A percentile compares a stretch with the other conserved stretches of the same genome.
Evolutionary conservation across 768 basidiomycete species (phyloP).

Genomic region (Mycena haematopus): DNA sequence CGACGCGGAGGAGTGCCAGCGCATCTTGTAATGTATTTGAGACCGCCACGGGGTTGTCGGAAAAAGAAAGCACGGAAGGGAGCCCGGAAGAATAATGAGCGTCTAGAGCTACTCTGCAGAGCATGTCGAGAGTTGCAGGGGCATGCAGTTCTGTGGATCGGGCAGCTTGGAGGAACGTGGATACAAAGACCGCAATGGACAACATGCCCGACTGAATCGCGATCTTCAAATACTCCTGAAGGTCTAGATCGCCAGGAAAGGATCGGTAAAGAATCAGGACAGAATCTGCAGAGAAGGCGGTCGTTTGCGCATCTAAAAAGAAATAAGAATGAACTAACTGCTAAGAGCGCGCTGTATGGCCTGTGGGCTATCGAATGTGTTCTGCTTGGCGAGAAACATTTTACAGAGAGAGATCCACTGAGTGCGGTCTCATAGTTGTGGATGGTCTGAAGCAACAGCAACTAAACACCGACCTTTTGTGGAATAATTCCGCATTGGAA

Average conservation of each 20-base stretch:
- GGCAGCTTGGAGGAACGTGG: constrained; percentile 71
- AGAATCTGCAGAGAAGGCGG: constrained; percentile 55
- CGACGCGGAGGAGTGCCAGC: constrained; percentile 61
- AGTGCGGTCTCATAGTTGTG: constrained; percentile 14
- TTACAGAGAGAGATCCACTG: constrained; percentile 77
- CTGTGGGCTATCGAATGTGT: constrained; percentile 44
- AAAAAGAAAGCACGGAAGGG: constrained; percentile 57
- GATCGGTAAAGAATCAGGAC: constrained; percentile 69
- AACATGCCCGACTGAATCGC: constrained; percentile 64
- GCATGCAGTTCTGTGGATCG: constrained; percentile 69
- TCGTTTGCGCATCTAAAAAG: constrained; percentile 5
- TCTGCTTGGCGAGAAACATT: constrained; percentile 61
- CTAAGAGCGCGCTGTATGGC: constrained; percentile 63
- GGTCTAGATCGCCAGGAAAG: constrained; percentile 71
- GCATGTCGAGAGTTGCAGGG: constrained; percentile 69
- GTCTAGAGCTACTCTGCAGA: constrained; percentile 71
- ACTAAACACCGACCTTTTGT: constrained; percentile 54
- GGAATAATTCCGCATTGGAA: constrained; percentile 75
- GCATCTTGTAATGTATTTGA: constrained; percentile 66
- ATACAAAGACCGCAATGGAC: constrained; percentile 63
- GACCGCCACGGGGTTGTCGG: constrained; percentile 55
- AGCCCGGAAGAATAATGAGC: constrained; percentile 65
- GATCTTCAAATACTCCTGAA: constrained; percentile 69
- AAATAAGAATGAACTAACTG: constrained; percentile 50
- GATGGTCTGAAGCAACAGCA: constrained; percentile 5